Conservation (phyloP, 306 rosid genomes). For the Begonia fuchsioides region DNA sequence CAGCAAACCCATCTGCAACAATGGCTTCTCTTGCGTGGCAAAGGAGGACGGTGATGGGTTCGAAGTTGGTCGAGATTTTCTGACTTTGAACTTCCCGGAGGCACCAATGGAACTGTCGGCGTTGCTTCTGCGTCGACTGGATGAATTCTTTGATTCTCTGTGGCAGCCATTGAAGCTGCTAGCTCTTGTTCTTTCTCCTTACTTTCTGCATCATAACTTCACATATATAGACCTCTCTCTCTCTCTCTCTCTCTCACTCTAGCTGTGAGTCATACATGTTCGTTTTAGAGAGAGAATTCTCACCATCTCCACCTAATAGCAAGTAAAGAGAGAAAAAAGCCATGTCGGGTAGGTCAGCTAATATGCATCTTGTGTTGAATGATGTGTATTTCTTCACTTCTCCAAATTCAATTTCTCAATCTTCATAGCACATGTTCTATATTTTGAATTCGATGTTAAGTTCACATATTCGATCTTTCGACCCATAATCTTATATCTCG, state of each 20-base stretch:
- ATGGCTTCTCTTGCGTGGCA: constrained; percentile 16
- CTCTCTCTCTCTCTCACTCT: constrained; percentile 1
- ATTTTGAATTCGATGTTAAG: no score
- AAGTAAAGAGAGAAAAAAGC: constrained; percentile 4
- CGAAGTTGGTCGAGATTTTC: constrained; percentile 26
- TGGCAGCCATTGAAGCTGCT: constrained; percentile 31
- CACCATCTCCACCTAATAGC: constrained; percentile 45
- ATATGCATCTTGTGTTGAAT: no score
- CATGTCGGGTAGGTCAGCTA: constrained; percentile 38
- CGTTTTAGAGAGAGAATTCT: constrained; percentile 16
- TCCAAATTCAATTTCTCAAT: no score
- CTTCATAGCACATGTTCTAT: no score
- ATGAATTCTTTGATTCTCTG: constrained; percentile 45
- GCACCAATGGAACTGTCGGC: constrained; percentile 16
- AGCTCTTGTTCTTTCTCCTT: no score
- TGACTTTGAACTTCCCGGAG: constrained; percentile 18
- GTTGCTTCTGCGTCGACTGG: constrained; percentile 41
- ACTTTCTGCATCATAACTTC: background rate
- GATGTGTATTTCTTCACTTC: no score
- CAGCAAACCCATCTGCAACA: constrained; percentile 64
- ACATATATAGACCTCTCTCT: background rate
- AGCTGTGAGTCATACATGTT: background rate
- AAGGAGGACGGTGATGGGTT: constrained; percentile 15
- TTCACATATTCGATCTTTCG: no score
- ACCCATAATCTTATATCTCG: no score